Conservation (phyloP, 257 asterid species). For the Scutellaria barbata region DNA sequence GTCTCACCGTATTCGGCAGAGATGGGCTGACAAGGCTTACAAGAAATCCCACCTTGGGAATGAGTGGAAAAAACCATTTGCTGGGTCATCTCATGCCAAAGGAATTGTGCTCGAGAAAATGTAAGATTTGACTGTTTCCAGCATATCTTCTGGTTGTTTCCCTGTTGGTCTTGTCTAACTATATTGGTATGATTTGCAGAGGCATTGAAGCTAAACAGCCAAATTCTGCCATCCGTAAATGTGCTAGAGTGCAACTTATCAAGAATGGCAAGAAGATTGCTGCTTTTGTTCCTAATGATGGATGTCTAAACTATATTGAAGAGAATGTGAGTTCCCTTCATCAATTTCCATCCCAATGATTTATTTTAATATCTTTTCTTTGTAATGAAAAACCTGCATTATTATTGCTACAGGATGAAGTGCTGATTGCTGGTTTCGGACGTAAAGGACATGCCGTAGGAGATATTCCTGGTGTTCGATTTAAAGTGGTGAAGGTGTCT, state of each 20-base stretch:
- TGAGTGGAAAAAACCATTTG: constrained; percentile 77
- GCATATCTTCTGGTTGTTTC: too few relatives aligned
- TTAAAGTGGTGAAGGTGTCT: constrained; percentile 79
- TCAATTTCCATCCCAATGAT: too few relatives aligned
- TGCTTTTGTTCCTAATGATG: constrained; percentile 76
- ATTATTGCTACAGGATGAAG: constrained; percentile 60
- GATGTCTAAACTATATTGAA: constrained; percentile 72
- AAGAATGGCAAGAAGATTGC: constrained; percentile 79
- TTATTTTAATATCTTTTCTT: background rate
- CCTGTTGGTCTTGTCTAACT: background rate
- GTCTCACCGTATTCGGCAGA: constrained; percentile 63
- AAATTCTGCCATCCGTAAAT: constrained; percentile 76
- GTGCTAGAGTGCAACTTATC: constrained; percentile 75
- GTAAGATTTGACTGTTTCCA: constrained; percentile 30
- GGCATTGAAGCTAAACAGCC: constrained; percentile 87
- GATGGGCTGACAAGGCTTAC: constrained; percentile 73
- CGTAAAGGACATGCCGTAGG: constrained; percentile 82
- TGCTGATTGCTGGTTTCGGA: constrained; percentile 75
- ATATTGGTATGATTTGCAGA: constrained; percentile 37
- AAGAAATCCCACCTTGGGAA: constrained; percentile 76
- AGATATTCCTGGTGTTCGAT: constrained; percentile 79
- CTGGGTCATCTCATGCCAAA: constrained; percentile 76
- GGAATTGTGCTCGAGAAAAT: constrained; percentile 80
- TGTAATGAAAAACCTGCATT: background rate
- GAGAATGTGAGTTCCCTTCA: constrained; percentile 55